phyloP scores from a whole-genome alignment of 352 stramenopile species.

The Phytophthora capsici region DNA sequence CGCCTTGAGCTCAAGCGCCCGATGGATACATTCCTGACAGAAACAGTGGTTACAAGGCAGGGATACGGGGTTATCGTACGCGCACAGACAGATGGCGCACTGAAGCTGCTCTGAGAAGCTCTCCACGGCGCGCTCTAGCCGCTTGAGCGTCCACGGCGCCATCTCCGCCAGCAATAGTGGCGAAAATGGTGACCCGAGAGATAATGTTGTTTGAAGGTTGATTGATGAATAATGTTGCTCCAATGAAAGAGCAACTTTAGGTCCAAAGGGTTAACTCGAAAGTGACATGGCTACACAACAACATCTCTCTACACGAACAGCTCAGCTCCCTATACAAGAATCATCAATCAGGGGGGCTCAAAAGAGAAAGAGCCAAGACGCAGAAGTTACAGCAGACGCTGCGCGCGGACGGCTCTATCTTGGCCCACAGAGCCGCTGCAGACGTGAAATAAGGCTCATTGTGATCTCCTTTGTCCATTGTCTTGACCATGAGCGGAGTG shows the following conservation, averaged over 20 bases:
- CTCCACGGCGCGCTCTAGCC: constrained; percentile 65
- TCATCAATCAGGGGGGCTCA: constrained; percentile 9
- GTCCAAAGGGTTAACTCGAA: background rate
- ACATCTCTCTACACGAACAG: constrained; percentile 21
- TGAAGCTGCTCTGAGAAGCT: constrained; percentile 76
- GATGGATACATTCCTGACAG: constrained; percentile 88
- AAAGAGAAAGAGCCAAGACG: constrained; percentile 30
- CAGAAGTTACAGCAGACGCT: background rate
- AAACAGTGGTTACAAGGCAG: constrained; percentile 90
- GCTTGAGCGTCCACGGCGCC: constrained; percentile 48
- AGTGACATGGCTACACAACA: constrained; percentile 9
- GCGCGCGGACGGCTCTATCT: constrained; percentile 9
- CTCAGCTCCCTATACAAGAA: constrained; percentile 27
- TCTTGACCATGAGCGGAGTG: constrained; percentile 49
- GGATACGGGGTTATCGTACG: constrained; percentile 71
- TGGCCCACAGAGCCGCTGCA: background rate
- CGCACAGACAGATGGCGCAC: constrained; percentile 86
- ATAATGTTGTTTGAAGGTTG: constrained; percentile 20
- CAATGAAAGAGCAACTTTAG: background rate
- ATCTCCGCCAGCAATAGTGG: constrained; percentile 18
- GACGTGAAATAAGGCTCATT: background rate
- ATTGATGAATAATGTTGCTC: background rate
- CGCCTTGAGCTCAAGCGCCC: constrained; percentile 78
- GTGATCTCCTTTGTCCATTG: background rate
- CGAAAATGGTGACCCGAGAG: constrained; percentile 7